These are phyloP conservation scores for Chalciporus piperatus DNA, from an alignment of 768 basidiomycete species.

Conservation along the genomic window DNA sequence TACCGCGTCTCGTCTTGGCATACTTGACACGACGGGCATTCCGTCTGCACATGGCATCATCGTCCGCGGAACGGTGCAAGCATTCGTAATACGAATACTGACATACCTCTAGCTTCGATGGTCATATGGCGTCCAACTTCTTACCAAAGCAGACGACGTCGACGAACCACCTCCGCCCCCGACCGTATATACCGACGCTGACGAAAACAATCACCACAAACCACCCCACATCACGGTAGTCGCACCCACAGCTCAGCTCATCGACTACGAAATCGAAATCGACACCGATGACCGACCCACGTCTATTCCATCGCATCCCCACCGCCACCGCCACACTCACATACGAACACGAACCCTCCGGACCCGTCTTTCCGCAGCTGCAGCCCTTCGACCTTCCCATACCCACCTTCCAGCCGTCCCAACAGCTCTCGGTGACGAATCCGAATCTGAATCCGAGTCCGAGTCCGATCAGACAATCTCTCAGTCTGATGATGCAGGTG, in stretches of 20 bases:
- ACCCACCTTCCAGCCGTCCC: constrained; percentile 23
- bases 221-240: background rate
- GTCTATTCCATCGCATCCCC: background rate
- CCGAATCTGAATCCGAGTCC: constrained; percentile 19
- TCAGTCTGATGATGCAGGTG: background rate
- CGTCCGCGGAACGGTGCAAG: background rate
- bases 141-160: constrained; percentile 47
- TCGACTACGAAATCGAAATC: constrained; percentile 9
- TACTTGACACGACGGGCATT: background rate
- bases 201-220: background rate
- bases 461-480: background rate
- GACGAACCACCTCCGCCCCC: constrained; percentile 8
- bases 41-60: background rate
- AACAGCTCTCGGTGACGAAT: constrained; percentile 22
- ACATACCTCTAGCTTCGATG: constrained; percentile 72
- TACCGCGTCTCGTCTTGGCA: background rate
- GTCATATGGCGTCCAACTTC: constrained; percentile 86
- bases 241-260: background rate
- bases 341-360: background rate
- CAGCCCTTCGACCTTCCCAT: background rate
- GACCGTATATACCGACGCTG: background rate
- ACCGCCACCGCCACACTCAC: background rate
- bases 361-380: background rate
- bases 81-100: background rate
- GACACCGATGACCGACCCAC: background rate